These are phyloP conservation scores for Diaporthe batatas DNA, from an alignment of 2,329 filamentous ascomycete species.

Conservation along the genomic window DNA sequence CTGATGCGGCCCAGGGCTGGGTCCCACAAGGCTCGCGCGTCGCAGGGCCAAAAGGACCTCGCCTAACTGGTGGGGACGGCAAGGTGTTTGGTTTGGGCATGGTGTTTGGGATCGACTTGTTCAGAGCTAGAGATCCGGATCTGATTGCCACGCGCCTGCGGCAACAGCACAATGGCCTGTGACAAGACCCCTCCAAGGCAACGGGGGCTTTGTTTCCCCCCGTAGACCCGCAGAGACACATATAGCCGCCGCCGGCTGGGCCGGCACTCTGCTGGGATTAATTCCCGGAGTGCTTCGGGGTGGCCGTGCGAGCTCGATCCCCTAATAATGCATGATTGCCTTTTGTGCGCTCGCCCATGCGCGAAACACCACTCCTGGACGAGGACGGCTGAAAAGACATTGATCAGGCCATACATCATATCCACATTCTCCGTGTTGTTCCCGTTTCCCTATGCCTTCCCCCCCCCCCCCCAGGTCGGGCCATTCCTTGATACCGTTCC, in stretches of 20 bases:
- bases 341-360: background rate
- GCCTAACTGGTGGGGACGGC: background rate
- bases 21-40: constrained; percentile 18
- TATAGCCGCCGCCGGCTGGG: background rate
- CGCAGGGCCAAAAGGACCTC: background rate
- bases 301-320: background rate
- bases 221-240: background rate
- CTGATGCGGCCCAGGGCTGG: constrained; percentile 19
- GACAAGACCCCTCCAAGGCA: background rate
- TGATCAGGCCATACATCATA: background rate
- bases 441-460: background rate
- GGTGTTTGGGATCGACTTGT: constrained; percentile 8
- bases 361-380: constrained; percentile 1
- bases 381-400: background rate
- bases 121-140: background rate
- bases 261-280: background rate
- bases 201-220: background rate
- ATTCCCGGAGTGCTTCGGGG: background rate
- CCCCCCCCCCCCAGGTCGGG: no score
- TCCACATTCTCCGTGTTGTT: background rate
- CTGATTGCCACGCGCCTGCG: background rate
- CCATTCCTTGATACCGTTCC: background rate
- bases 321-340: constrained; percentile 1
- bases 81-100: background rate
- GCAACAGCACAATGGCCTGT: background rate